These are phyloP conservation scores for Raffaelea deltoideospora DNA, from an alignment of 2,329 filamentous ascomycete genomes.

Conservation along the genomic window DNA sequence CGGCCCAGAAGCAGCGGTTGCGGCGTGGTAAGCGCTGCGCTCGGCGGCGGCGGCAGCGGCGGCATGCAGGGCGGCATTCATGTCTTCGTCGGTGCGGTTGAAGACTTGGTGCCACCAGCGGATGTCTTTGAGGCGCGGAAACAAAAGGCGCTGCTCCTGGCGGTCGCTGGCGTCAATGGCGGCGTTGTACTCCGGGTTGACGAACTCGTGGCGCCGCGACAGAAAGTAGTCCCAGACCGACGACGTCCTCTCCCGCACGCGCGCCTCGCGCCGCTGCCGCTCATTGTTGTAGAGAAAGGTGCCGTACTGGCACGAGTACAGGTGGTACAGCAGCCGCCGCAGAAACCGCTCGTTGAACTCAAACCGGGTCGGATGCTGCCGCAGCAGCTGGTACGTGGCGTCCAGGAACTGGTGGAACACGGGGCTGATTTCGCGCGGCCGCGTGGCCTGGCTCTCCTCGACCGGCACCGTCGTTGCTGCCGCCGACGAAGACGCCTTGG, in stretches of 20 bases:
- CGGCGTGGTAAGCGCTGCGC: constrained; percentile 16
- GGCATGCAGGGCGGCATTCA: constrained; percentile 58
- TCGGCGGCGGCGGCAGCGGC: constrained; percentile 33
- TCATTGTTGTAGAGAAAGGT: constrained; percentile 95
- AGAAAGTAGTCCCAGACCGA: constrained; percentile 97
- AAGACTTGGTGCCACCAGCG: constrained; percentile 91
- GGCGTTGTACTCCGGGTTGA: constrained; percentile 63
- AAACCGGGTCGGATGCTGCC: constrained; percentile 77
- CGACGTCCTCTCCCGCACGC: constrained; percentile 54
- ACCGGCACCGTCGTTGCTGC: constrained; percentile 11
- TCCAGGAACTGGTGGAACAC: constrained; percentile 98
- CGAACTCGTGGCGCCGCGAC: constrained; percentile 62
- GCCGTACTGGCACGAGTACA: constrained; percentile 92
- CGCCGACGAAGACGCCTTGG: constrained; percentile 7
- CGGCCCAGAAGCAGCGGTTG: constrained; percentile 4
- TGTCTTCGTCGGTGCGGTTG: constrained; percentile 74
- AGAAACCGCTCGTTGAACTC: constrained; percentile 95
- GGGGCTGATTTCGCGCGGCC: constrained; percentile 81
- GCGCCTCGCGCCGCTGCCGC: constrained; percentile 62
- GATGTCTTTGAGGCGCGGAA: constrained; percentile 63
- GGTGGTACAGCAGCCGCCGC: constrained; percentile 75
- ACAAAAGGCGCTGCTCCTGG: constrained; percentile 69
- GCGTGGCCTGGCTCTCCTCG: constrained; percentile 51
- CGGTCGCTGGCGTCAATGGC: constrained; percentile 64
- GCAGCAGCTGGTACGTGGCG: constrained; percentile 76